A percentile compares a stretch with the other conserved stretches of the same genome.
phyloP scores from a whole-genome alignment of 2,329 filamentous ascomycete genomes.

The Aspergillus texensis region DNA sequence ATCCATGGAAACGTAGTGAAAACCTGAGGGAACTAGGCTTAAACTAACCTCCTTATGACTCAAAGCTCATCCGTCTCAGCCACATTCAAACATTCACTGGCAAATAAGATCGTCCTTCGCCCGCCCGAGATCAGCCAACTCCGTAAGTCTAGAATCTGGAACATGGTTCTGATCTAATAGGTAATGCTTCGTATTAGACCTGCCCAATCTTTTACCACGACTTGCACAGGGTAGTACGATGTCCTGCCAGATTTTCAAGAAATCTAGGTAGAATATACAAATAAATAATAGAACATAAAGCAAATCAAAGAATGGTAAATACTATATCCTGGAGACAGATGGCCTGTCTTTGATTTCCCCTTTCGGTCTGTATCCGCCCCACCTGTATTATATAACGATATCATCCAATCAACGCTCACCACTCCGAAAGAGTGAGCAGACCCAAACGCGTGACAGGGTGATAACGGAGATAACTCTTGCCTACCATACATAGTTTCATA shows the following conservation, averaged over 20 bases:
- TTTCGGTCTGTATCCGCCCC: background rate
- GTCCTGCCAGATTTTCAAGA: background rate
- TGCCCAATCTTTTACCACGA: no score
- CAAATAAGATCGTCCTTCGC: background rate
- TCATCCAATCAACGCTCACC: background rate
- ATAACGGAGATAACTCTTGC: conserved; percentile 24
- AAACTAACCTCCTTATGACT: background rate
- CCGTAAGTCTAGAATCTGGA: background rate
- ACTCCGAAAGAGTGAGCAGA: background rate
- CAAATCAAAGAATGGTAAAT: no score
- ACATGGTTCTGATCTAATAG: background rate
- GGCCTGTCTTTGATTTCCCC: background rate
- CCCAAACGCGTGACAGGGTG: conserved; percentile 9
- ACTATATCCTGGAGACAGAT: no score
- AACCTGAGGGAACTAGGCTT: background rate
- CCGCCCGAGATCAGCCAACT: background rate
- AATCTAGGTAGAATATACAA: no score
- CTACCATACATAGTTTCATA: conserved; percentile 2
- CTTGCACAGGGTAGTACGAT: background rate
- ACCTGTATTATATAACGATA: background rate
- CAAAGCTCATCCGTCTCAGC: background rate
- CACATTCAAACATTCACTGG: background rate
- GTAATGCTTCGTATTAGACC: background rate
- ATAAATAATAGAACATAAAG: no score
- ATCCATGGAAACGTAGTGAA: background rate